phyloP scores from a whole-genome alignment of 1,284 basidiomycete genomes.

The Inonotus obliquus region DNA sequence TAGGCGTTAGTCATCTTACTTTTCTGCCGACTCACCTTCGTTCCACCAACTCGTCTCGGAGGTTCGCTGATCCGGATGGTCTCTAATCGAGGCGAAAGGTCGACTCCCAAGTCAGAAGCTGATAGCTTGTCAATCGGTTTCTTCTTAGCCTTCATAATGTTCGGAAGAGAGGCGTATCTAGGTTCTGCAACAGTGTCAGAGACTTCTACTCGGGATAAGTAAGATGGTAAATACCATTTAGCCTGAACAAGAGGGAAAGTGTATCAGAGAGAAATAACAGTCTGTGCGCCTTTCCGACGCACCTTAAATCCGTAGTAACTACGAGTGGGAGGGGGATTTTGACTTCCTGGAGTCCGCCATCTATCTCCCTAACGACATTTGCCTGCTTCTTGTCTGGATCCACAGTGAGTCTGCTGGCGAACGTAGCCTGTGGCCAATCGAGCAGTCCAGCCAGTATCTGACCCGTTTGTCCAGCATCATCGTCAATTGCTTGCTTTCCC shows the following conservation, averaged over 20 bases:
- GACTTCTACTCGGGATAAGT: not conserved
- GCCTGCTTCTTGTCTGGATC: conserved; percentile 67
- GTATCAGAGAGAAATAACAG: not conserved
- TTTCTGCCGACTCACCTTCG: conserved; percentile 62
- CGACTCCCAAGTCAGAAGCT: conserved; percentile 79
- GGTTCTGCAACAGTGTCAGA: conserved; percentile 53
- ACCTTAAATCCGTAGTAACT: conserved; percentile 92
- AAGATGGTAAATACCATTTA: conserved; percentile 28
- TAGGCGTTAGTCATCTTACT: not conserved
- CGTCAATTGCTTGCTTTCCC: conserved; percentile 99
- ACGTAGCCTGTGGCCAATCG: conserved; percentile 93
- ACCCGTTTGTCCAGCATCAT: conserved; percentile 94
- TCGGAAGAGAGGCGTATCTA: conserved; percentile 90
- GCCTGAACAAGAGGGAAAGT: conserved; percentile 20
- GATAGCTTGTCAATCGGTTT: conserved; percentile 89
- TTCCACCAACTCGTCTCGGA: conserved; percentile 86
- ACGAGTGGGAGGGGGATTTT: conserved; percentile 81
- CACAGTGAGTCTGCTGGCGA: conserved; percentile 87
- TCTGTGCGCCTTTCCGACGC: conserved; percentile 27
- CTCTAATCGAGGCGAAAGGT: conserved; percentile 79
- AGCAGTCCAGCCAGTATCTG: conserved; percentile 96
- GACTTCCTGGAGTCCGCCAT: conserved; percentile 89
- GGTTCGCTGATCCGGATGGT: conserved; percentile 91
- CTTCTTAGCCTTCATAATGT: conserved; percentile 99
- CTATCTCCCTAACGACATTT: conserved; percentile 86